Base-by-base conservation (phyloP, 2,329 filamentous ascomycete genomes). In the Aspergillus aculeatus region DNA sequence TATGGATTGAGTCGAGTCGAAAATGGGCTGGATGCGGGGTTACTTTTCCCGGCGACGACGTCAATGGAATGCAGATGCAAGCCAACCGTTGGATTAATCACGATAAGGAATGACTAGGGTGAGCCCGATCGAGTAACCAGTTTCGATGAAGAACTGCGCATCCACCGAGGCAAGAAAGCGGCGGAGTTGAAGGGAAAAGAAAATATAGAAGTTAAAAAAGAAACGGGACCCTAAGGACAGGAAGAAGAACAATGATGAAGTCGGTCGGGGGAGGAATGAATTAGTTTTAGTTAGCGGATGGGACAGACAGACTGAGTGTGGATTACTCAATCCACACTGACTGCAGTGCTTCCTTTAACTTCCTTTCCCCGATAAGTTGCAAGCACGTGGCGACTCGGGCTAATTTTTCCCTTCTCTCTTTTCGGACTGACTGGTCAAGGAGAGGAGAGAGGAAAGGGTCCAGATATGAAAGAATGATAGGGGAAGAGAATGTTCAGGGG, bases 1-100 rank as follows among this genome's bases (percentile, higher is more conserved):
- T 61, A 61, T 51, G 50, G 56, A 55, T 55, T 64, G 48, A 54
- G 53, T 50, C 56, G 53, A 61, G 50, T 47, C 47, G 23, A 58
- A 52, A 51, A 50, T 50, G 54, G 55, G 49, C 50, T 44, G 38
- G 53, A 62, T 68, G 66, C 64, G 66, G 66, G 66, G 66, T 68
- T 58, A 50, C 56, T 60, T 62, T 61, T 52, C 32, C 26, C 26
- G 26, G 26, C 60, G 47, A 35, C 56, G 59, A 56, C 59, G 63
- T 60, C 48, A 61, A 58, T 58, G 50, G 47, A 44, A 44, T 44
- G 51, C 50, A 57, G 47, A 53, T 54, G 38, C 19, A 16, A 47
- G 14, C 38, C 26, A 47, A 26, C 52, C 38, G 52, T 29, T 29
- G 52, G 52, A 47, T 35, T 29, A 29, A 47, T 16, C 32, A 23